Conservation (phyloP, 1,139 yeast species). For the Yamadazyma conglobata region DNA sequence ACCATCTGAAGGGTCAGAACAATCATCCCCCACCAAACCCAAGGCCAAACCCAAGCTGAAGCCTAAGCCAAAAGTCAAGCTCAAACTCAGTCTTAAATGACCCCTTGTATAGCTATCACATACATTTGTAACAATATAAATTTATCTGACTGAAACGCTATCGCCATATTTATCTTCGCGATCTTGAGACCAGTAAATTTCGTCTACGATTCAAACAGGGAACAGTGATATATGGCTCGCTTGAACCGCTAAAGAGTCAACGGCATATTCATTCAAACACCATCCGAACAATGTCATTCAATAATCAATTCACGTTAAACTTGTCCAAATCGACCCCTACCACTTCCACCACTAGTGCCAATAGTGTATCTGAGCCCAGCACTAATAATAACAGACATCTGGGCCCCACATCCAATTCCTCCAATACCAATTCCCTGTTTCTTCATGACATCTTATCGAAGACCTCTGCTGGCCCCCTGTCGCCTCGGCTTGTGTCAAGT, state of each 20-base stretch:
- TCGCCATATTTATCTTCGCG: too few relatives aligned
- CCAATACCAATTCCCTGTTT: conserved; percentile 15
- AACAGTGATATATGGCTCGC: too few relatives aligned
- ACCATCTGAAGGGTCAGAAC: too few relatives aligned
- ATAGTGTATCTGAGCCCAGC: conserved; percentile 25
- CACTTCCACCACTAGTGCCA: conserved; percentile 40
- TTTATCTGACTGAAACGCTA: too few relatives aligned
- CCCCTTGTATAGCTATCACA: too few relatives aligned
- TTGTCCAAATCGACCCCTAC: conserved; percentile 43
- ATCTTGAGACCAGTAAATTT: too few relatives aligned
- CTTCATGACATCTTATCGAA: conserved; percentile 19
- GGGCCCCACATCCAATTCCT: too few relatives aligned
- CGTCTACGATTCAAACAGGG: too few relatives aligned
- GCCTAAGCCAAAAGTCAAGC: conserved; percentile 8
- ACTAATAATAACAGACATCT: too few relatives aligned
- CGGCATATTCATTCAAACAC: background rate
- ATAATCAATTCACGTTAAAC: conserved; percentile 35
- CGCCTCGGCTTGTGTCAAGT: conserved; percentile 6
- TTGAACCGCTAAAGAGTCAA: too few relatives aligned
- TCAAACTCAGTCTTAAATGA: conserved; percentile 8
- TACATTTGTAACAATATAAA: too few relatives aligned
- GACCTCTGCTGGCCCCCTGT: conserved; percentile 8
- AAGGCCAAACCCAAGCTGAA: background rate
- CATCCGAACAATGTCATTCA: conserved; percentile 15
- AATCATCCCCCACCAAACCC: conserved; percentile 1